Base-by-base conservation (phyloP, 2,329 filamentous ascomycete genomes). In the Lachnellula subtilissima region DNA sequence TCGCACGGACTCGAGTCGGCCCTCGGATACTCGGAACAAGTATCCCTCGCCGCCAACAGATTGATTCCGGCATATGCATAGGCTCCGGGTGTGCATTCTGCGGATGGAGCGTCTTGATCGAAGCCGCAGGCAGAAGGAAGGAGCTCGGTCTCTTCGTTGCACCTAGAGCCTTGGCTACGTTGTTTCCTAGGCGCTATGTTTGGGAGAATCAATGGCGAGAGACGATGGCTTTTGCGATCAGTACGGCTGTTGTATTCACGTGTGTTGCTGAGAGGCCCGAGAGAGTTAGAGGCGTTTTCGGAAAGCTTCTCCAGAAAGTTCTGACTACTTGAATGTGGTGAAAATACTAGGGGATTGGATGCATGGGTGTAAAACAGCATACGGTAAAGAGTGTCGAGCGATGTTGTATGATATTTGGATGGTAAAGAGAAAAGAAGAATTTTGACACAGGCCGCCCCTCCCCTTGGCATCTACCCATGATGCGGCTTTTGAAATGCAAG, bases 101-200 rank as follows among this genome's bases (percentile, higher is more conserved):
- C 68, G 91, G 91, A 2, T 91, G 87, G 86, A 92, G 89, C 72
- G 84, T 94, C 47, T 75, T 95, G 47, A 72, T 91, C 37, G 91
- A 95, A 76, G 82, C 70, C 66, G 64, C 78, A 5, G 76, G 77
- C 47, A 80, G 88, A 60, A 78, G 87, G 55, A 85, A 87, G 66
- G 90, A 95, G 67, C 81, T 95, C 67, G 83, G 86, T 8, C 77
- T 94, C 40, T 95, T 95, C 69, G 89, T 94, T 45, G 84, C 88
- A 19, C 91, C 91, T 0, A 79, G 89, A 60, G 91, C 90, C 14
- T 75, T 89, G 60, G 88, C 87, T 8, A 89, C 87, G 0, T 70
- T 92, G 58, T 73, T 95, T 15, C 90, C 91, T 6, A 76, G 90
- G 58, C 77, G 81, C 42, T 95, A 94, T 70, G 68, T 71, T 2